These are phyloP conservation scores for Trypanosoma avium DNA, from an alignment of 208 protist species.

Conservation along the genomic window DNA sequence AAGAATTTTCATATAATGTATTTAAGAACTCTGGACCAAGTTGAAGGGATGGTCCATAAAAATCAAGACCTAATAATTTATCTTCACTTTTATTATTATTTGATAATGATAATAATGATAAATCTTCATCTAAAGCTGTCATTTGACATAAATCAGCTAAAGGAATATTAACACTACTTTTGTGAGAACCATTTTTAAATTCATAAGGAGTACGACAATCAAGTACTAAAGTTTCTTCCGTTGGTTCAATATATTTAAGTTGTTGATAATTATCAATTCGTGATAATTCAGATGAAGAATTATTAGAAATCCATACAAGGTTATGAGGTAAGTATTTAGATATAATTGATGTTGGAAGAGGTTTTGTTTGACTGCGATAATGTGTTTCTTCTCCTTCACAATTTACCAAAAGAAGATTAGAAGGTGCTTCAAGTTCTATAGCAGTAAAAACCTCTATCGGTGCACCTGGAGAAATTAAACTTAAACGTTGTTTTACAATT, in stretches of 20 bases:
- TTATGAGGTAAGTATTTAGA: conserved; percentile 19
- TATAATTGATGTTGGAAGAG: background rate
- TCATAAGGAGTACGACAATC: conserved; percentile 81
- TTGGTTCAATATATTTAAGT: conserved; percentile 30
- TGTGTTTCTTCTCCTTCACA: background rate
- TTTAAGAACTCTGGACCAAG: conserved; percentile 35
- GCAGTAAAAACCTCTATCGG: conserved; percentile 35
- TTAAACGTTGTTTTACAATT: conserved; percentile 32
- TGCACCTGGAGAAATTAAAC: conserved; percentile 36
- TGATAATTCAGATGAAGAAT: conserved; percentile 1
- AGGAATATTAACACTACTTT: conserved; percentile 59
- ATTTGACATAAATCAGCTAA: conserved; percentile 59
- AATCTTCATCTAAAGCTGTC: conserved; percentile 34
- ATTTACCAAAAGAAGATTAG: background rate
- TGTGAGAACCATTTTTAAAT: conserved; percentile 82
- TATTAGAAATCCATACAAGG: conserved; percentile 18
- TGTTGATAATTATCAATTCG: conserved; percentile 26
- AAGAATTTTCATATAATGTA: conserved; percentile 35
- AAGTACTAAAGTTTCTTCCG: conserved; percentile 39
- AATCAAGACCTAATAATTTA: background rate
- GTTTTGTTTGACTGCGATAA: background rate
- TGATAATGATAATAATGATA: background rate
- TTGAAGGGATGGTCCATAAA: conserved; percentile 25
- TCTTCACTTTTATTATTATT: background rate
- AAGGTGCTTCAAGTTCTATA: conserved; percentile 29